phyloP scores from a whole-genome alignment of 768 basidiomycete species.

The Flagelloscypha sp. region DNA sequence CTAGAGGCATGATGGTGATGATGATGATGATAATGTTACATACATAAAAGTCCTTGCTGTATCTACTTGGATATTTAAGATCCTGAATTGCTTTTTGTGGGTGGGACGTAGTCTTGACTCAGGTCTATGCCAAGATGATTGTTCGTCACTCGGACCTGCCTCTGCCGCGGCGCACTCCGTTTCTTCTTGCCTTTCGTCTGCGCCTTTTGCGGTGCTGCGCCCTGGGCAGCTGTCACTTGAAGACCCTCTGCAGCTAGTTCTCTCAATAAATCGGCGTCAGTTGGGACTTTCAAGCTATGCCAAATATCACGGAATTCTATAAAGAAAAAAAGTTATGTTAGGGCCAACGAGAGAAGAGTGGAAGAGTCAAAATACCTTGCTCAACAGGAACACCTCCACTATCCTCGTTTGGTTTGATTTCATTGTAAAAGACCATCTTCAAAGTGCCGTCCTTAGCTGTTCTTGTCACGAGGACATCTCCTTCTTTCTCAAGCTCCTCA shows the following conservation, averaged over 20 bases:
- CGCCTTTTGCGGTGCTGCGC: slow-evolving; percentile 41
- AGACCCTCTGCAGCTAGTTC: slow-evolving; percentile 75
- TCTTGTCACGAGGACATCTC: slow-evolving; percentile 81
- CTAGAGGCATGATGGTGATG: no score
- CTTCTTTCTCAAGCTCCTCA: slow-evolving; percentile 84
- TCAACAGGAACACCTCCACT: slow-evolving; percentile 66
- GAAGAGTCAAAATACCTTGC: slow-evolving; percentile 47
- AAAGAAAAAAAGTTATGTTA: slow-evolving; percentile 6
- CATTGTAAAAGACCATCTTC: slow-evolving; percentile 86
- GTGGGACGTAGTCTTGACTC: slow-evolving; percentile 52
- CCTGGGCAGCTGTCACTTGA: slow-evolving; percentile 67
- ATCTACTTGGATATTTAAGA: no score
- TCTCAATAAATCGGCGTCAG: slow-evolving; percentile 73
- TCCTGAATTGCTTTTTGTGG: no score
- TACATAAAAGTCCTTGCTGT: no score
- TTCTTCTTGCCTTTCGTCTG: slow-evolving; percentile 69
- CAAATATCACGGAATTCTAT: slow-evolving; percentile 84
- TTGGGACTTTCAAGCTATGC: slow-evolving; percentile 79
- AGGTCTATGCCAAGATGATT: slow-evolving; percentile 86
- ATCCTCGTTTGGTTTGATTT: slow-evolving; percentile 71
- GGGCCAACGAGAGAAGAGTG: slow-evolving; percentile 7
- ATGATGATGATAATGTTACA: no score
- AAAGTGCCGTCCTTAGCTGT: slow-evolving; percentile 76
- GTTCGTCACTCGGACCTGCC: slow-evolving; percentile 81
- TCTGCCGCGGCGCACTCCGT: slow-evolving; percentile 61